Evolutionary conservation across 352 stramenopile genomes (phyloP).

Genomic region (Globisporangium emineosum): DNA sequence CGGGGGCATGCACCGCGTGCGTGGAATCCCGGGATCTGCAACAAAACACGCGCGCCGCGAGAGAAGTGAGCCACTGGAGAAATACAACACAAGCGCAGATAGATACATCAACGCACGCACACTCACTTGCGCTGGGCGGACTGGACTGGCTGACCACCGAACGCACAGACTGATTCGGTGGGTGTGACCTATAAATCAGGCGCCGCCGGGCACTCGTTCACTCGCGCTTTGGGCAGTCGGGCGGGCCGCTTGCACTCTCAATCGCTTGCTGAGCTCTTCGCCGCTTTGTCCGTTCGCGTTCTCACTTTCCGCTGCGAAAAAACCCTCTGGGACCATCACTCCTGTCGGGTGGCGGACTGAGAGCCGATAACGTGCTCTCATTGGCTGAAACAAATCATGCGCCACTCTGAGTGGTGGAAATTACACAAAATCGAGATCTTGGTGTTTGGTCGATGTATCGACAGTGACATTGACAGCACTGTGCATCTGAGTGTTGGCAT

Average conservation of each 20-base stretch:
- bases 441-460: background rate
- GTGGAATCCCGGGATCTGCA: background rate
- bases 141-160: background rate
- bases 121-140: background rate
- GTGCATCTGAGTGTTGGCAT: background rate
- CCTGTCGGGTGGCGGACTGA: background rate
- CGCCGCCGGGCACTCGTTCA: background rate
- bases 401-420: constrained; percentile 9
- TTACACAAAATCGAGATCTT: background rate
- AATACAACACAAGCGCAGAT: background rate
- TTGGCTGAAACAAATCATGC: constrained; percentile 13
- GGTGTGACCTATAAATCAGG: constrained; percentile 12
- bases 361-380: background rate
- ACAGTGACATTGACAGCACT: background rate
- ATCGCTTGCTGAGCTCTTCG: constrained; percentile 10
- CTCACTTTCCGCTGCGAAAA: constrained; percentile 8
- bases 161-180: background rate
- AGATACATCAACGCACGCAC: background rate
- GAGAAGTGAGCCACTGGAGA: constrained; percentile 1
- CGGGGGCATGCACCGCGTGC: background rate
- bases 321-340: constrained; percentile 1
- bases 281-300: constrained; percentile 17
- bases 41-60: constrained; percentile 2
- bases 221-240: background rate
- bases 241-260: background rate